Conservation (phyloP, 164 flowering plant genomes). For the Vitis labrusca region DNA sequence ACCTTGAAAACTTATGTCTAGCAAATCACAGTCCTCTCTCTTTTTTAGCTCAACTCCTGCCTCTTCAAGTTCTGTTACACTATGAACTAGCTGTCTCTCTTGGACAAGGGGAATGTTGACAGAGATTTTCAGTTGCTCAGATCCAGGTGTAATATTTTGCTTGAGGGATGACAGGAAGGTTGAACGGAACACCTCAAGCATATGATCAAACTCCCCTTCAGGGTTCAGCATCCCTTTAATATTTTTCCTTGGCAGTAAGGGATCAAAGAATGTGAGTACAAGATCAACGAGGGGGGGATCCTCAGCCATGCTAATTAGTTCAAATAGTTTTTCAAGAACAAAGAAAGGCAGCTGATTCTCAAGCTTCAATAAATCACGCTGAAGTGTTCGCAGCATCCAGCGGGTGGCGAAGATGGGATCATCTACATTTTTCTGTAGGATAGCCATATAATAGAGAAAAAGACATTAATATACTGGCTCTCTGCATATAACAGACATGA, state of each 20-base stretch:
- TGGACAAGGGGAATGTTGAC: constrained; percentile 6
- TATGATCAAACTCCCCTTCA: constrained; percentile 11
- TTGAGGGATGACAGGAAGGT: constrained; percentile 18
- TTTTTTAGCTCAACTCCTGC: constrained; percentile 22
- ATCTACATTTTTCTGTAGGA: constrained; percentile 10
- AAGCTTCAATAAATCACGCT: constrained; percentile 31
- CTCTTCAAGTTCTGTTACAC: constrained; percentile 23
- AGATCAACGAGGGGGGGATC: constrained; percentile 21
- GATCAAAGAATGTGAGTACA: constrained; percentile 25
- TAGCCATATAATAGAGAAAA: neutral
- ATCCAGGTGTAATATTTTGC: neutral
- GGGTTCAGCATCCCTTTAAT: neutral
- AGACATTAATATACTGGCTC: neutral
- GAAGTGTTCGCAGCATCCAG: constrained; percentile 32
- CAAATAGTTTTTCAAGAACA: constrained; percentile 21
- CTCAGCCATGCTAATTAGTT: constrained; percentile 4
- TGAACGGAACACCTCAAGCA: constrained; percentile 26
- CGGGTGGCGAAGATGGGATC: constrained; percentile 23
- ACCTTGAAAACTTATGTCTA: constrained; percentile 21
- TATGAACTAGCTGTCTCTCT: constrained; percentile 16
- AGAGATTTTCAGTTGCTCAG: neutral
- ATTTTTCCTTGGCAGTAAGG: constrained; percentile 15
- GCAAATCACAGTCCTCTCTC: constrained; percentile 6
- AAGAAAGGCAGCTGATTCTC: constrained; percentile 40
- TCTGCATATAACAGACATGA: too few species aligned